Evolutionary conservation across 1,284 basidiomycete species (phyloP), one percentile per base, ranked within the genome.

Genomic region (Apiotrichum montevideense): DNA sequence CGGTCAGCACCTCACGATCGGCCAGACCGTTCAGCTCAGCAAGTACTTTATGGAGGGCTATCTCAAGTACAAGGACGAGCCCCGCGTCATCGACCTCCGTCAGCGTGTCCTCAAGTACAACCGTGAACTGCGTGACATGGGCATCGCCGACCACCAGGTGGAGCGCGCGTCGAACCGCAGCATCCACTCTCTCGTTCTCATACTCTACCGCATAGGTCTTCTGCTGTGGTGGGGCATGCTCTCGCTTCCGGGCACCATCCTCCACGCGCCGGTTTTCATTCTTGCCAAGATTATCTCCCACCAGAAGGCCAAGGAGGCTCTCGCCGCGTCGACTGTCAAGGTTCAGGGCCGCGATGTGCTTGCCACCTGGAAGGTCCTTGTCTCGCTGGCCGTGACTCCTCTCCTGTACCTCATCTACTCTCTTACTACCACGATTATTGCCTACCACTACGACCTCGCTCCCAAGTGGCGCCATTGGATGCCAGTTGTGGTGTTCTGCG

Each of bases 141-240:
- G 96, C n/a, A 80, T 99, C 57, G 87, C 93, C 54, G 96, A 99
- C 73, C 96, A 99, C 72, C 96, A 99, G 80, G 94, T 93, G 82
- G 64, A 86, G 83, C 66, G 79, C 59, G 92, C 91, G 1, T 85
- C 90, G 63, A 89, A 84, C 69, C 87, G 85, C 8, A 83, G 85
- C 51, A 90, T 93, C 88, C 94, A 96, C 74, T 89, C 87, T 2
- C 77, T 95, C 3, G 84, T 91, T 40, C 80, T 99, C 40, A 80
- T 99, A 34, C 78, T 85, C 7, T 98, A 98, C 77, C 87, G 96
- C 33, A 78, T 90, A 43, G 82, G 85, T 5, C 81, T 99, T 37
- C 81, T 98, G 39, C 74, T 84, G 34, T 81, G 88, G 46, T 99
- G 96, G 96, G 81, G 88, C 1, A 77, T 87, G 43, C 80, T 98